A percentile compares a stretch with the other conserved stretches of the same genome.
phyloP scores from a whole-genome alignment of 306 rosid genomes.

The Cucurbita maxima region DNA sequence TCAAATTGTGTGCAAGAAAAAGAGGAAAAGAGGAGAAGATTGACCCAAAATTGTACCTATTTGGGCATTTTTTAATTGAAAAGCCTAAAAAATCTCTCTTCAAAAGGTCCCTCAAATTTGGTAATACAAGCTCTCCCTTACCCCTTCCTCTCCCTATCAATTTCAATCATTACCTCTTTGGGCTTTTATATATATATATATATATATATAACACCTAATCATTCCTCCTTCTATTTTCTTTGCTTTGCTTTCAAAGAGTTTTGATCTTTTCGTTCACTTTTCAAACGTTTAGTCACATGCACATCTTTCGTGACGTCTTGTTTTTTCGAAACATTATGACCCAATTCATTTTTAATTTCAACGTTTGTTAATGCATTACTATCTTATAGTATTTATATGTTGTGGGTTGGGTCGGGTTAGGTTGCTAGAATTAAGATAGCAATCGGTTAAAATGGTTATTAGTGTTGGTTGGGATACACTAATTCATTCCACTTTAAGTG shows the following conservation, averaged over 20 bases:
- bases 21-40: not conserved
- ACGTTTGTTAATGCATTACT: not conserved
- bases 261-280: not conserved
- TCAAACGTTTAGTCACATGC: not conserved
- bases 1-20: not conserved
- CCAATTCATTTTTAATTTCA: not conserved
- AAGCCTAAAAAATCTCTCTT: not conserved
- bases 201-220: not conserved
- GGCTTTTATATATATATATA: not conserved
- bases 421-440: no score
- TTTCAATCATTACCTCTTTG: not conserved
- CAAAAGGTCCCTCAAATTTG: not conserved
- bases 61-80: not conserved
- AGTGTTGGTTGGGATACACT: no score
- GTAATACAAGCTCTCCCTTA: not conserved
- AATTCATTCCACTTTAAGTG: no score
- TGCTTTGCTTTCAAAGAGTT: constrained; percentile 1
- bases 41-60: not conserved
- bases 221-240: not conserved
- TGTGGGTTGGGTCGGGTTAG: no score
- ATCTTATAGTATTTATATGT: no score
- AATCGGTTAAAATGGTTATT: no score
- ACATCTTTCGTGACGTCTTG: not conserved
- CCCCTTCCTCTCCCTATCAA: not conserved
- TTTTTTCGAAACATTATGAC: not conserved